Percentiles rank a stretch among this genome's conserved stretches.
Evolutionary conservation across 202 grass and related monocot species (phyloP).

Genomic region (Carex sylvatica): DNA sequence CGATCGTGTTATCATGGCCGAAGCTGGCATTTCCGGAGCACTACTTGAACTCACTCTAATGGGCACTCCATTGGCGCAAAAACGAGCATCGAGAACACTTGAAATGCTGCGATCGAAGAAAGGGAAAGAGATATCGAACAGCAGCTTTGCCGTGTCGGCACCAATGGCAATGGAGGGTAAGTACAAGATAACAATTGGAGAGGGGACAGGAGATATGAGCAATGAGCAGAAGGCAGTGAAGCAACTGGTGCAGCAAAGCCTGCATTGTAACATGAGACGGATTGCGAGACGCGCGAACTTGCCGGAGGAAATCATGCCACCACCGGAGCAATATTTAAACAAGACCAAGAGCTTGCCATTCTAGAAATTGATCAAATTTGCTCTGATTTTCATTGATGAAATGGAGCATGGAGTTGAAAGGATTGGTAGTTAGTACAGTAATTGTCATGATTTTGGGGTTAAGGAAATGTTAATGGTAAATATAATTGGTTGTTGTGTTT

Average conservation of each 20-base stretch:
- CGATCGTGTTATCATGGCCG: slow-evolving; percentile 63
- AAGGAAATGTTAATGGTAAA: background rate
- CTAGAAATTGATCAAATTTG: slow-evolving; percentile 20
- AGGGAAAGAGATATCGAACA: slow-evolving; percentile 57
- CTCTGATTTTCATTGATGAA: background rate
- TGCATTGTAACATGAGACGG: slow-evolving; percentile 87
- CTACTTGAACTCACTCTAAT: slow-evolving; percentile 88
- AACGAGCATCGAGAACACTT: slow-evolving; percentile 76
- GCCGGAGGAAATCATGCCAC: slow-evolving; percentile 59
- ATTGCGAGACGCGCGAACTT: slow-evolving; percentile 72
- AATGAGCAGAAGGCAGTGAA: slow-evolving; percentile 73
- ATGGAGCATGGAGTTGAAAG: background rate
- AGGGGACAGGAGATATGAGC: slow-evolving; percentile 43
- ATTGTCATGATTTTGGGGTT: too few species aligned
- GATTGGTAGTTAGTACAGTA: background rate
- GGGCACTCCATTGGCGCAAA: slow-evolving; percentile 84
- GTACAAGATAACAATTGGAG: slow-evolving; percentile 16
- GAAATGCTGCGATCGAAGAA: slow-evolving; percentile 73
- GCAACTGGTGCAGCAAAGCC: slow-evolving; percentile 91
- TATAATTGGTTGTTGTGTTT: background rate
- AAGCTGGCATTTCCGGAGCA: slow-evolving; percentile 59
- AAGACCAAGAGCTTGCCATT: slow-evolving; percentile 93
- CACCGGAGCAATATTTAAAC: slow-evolving; percentile 29
- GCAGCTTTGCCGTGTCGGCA: slow-evolving; percentile 35
- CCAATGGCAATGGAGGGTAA: slow-evolving; percentile 39